Percentiles rank a stretch among this genome's conserved stretches.
Conservation (phyloP, 2,329 filamentous ascomycete species). For the Akanthomyces lecanii region DNA sequence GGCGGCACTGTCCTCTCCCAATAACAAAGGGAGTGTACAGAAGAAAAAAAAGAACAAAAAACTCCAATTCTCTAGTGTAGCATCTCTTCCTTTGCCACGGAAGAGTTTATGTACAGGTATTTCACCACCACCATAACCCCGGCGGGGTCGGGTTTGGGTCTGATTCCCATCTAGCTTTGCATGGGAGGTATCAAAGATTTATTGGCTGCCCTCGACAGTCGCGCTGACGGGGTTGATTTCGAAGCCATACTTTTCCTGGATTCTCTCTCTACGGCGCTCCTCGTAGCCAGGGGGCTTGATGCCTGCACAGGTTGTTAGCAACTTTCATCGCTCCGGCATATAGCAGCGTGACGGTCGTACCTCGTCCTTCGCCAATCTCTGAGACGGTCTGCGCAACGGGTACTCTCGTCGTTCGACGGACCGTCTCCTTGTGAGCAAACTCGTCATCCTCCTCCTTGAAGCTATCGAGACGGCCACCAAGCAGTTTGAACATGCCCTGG, state of each 20-base stretch:
- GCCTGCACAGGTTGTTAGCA: slow-evolving; percentile 45
- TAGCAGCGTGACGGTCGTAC: slow-evolving; percentile 40
- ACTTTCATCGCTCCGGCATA: not conserved
- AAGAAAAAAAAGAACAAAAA: slow-evolving; percentile 29
- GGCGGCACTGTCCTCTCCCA: slow-evolving; percentile 7
- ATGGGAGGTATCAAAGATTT: slow-evolving; percentile 19
- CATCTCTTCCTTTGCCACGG: slow-evolving; percentile 31
- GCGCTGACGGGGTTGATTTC: slow-evolving; percentile 68
- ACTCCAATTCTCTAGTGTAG: slow-evolving; percentile 40
- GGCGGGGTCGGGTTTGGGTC: slow-evolving; percentile 13
- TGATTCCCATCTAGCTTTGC: slow-evolving; percentile 11
- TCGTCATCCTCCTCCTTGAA: slow-evolving; percentile 59
- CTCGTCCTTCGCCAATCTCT: slow-evolving; percentile 81
- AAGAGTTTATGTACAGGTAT: slow-evolving; percentile 35
- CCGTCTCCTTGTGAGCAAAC: slow-evolving; percentile 68
- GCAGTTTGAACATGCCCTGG: slow-evolving; percentile 64
- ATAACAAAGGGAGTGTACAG: slow-evolving; percentile 24
- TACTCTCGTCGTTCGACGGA: slow-evolving; percentile 69
- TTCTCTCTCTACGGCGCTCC: slow-evolving; percentile 73
- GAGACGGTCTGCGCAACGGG: slow-evolving; percentile 75
- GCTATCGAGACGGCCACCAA: slow-evolving; percentile 55
- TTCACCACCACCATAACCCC: slow-evolving; percentile 17
- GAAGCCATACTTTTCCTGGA: slow-evolving; percentile 84
- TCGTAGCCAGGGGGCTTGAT: slow-evolving; percentile 79
- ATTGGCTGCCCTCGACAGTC: slow-evolving; percentile 42